Percentiles rank a stretch among this genome's conserved stretches.
Conservation (phyloP, 2,329 filamentous ascomycete genomes). For the Xylaria sp. region DNA sequence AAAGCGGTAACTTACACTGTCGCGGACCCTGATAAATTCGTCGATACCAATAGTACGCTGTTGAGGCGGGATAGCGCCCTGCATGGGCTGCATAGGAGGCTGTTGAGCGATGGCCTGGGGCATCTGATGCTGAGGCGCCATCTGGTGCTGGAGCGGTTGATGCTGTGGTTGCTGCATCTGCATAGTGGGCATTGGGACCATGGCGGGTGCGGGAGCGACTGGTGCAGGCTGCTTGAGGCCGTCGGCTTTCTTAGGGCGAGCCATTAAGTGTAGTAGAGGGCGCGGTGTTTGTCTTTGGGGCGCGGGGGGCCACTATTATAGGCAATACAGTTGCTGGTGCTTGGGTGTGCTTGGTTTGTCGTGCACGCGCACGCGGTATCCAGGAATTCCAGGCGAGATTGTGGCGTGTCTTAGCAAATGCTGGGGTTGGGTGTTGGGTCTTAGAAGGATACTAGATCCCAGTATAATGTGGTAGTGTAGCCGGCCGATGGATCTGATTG, state of each 20-base stretch:
- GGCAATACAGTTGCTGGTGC: slow-evolving; percentile 6
- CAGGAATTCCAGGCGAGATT: slow-evolving; percentile 35
- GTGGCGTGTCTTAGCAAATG: slow-evolving; percentile 38
- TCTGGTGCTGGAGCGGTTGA: slow-evolving; percentile 36
- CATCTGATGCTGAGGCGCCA: slow-evolving; percentile 38
- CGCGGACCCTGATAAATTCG: slow-evolving; percentile 81
- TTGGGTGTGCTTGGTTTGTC: background rate
- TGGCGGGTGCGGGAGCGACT: slow-evolving; percentile 51
- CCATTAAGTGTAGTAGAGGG: slow-evolving; percentile 47
- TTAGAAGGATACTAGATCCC: slow-evolving; percentile 25
- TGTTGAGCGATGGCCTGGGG: slow-evolving; percentile 42
- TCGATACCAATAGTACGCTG: slow-evolving; percentile 69
- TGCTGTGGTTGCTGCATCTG: slow-evolving; percentile 42
- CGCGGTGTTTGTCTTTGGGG: slow-evolving; percentile 15
- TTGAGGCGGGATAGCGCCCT: slow-evolving; percentile 34
- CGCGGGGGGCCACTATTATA: slow-evolving; percentile 34
- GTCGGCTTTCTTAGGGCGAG: slow-evolving; percentile 54
- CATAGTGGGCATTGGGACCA: slow-evolving; percentile 52
- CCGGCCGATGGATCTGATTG: slow-evolving; percentile 11
- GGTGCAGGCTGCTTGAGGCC: slow-evolving; percentile 52
- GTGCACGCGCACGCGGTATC: slow-evolving; percentile 14
- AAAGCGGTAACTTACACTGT: slow-evolving; percentile 71
- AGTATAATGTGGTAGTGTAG: background rate
- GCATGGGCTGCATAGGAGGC: slow-evolving; percentile 36
- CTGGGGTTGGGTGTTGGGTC: slow-evolving; percentile 24